A percentile compares a stretch with the other conserved stretches of the same genome.
phyloP scores from a whole-genome alignment of 2,329 filamentous ascomycete genomes.

The Cercospora citrullina region DNA sequence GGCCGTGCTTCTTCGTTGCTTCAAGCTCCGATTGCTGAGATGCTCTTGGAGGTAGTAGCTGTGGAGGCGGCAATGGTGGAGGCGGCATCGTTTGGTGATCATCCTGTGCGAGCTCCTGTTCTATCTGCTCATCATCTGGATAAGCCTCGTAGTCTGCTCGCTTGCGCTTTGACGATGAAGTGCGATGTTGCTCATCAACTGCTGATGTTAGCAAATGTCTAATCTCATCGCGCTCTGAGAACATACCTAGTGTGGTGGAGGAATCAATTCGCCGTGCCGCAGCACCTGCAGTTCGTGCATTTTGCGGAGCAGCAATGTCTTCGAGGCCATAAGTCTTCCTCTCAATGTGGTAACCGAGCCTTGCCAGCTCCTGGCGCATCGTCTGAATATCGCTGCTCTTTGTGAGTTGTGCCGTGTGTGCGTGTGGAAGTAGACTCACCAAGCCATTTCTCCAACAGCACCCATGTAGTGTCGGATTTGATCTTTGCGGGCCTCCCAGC shows the following conservation, averaged over 20 bases:
- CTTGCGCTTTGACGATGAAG: slow-evolving; percentile 37
- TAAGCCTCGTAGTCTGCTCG: slow-evolving; percentile 29
- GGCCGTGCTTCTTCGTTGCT: not conserved
- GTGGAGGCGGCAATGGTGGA: slow-evolving; percentile 10
- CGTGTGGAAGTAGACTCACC: slow-evolving; percentile 27
- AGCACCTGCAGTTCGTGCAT: not conserved
- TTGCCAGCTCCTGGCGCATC: slow-evolving; percentile 33
- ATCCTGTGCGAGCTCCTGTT: not conserved
- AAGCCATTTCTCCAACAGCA: slow-evolving; percentile 38
- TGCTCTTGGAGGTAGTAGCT: slow-evolving; percentile 1
- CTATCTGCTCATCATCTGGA: slow-evolving; percentile 19
- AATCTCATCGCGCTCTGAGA: not conserved
- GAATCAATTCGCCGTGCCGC: slow-evolving; percentile 9
- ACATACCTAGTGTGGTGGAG: slow-evolving; percentile 24
- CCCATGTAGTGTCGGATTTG: slow-evolving; percentile 41
- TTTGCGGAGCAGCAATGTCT: not conserved
- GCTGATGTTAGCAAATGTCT: not conserved
- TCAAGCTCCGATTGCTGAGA: not conserved
- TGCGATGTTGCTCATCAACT: slow-evolving; percentile 24
- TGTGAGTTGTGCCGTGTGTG: slow-evolving; percentile 3
- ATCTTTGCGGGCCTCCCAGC: slow-evolving; percentile 38
- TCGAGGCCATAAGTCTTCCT: slow-evolving; percentile 29
- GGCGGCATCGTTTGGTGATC: slow-evolving; percentile 6
- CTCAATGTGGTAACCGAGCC: slow-evolving; percentile 37
- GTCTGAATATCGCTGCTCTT: slow-evolving; percentile 33